Base-by-base conservation (phyloP, 768 basidiomycete species). In the Podaxis carcinomalis region DNA sequence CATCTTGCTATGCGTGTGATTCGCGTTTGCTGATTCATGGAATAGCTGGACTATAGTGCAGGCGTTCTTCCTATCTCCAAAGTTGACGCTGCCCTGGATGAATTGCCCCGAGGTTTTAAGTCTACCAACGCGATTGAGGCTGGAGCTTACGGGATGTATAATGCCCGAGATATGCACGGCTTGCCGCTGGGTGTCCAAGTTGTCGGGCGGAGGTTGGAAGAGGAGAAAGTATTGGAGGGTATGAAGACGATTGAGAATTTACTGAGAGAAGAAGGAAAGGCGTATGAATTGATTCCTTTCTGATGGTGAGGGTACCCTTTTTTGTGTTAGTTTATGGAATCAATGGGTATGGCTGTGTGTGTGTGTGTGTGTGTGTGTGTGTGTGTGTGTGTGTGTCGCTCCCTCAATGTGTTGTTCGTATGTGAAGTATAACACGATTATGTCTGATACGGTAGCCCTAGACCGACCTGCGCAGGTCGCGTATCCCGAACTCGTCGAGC, bases 111-210 rank as follows among this genome's bases (percentile, higher is more conserved):
- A 9, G 66, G 70, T 0, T 78, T 80, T 62, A 73, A 68, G 51
- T 65, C 69, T 0, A 73, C 79, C 57, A 83, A 83, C 54, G 67
- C 72, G 1, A 67, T 81, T 14, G 83, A 83, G 52, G 72, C 70
- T 54, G 75, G 73, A 5, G 78, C 78, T 0, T 86, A 84, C 64
- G 68, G 70, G 23, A 72, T 80, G 52, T 89, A 88, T 56, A 73
- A 84, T 62, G 72, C 82, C 0, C 65, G 72, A 2, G 76, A 76
- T 42, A 85, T 86, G 83, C 72, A 80, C 46, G 85, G 85, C 2
- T 72, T 87, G 9, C 86, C 87, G 0, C 73, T 88, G 1, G 83
- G 84, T 3, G 80, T 87, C 1, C 85, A 88, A 65, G 74, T 88
- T 14, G 76, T 87, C 0, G 86, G 85, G 0, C 76, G 77, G 56